Conservation (phyloP, 2,329 filamentous ascomycete genomes). For the Gnomoniopsis smithogilvyi region DNA sequence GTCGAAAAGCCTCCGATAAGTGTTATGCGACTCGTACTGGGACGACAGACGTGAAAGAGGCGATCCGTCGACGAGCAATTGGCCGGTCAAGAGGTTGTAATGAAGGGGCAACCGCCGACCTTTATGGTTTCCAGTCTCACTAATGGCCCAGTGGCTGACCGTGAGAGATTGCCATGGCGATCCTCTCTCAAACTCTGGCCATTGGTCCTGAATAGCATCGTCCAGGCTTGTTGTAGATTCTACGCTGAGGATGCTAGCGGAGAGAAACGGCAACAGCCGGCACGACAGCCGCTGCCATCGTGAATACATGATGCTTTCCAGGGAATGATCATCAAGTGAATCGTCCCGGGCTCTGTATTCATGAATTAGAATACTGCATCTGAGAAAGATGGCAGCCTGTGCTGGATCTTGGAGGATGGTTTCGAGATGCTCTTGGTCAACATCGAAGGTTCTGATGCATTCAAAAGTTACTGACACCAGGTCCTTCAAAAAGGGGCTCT, state of each 20-base stretch:
- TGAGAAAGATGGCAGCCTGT: constrained; percentile 31
- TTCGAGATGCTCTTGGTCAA: constrained; percentile 31
- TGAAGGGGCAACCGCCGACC: constrained; percentile 30
- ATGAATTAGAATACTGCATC: constrained; percentile 5
- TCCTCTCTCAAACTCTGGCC: constrained; percentile 23
- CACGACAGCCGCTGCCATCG: constrained; percentile 27
- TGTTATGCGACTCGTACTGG: constrained; percentile 36
- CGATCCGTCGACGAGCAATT: constrained; percentile 49
- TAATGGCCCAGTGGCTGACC: constrained; percentile 23
- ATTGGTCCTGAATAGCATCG: constrained; percentile 24
- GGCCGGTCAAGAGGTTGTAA: constrained; percentile 48
- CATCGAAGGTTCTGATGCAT: constrained; percentile 42
- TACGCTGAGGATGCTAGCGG: constrained; percentile 6
- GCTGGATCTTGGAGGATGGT: constrained; percentile 23
- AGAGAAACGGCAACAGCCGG: constrained; percentile 19
- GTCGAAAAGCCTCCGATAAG: constrained; percentile 44
- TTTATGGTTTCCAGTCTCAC: neutral
- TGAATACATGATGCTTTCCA: constrained; percentile 20
- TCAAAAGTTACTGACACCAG: constrained; percentile 38
- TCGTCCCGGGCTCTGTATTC: neutral
- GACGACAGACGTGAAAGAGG: constrained; percentile 45
- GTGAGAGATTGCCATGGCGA: constrained; percentile 2
- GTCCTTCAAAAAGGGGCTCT: constrained; percentile 29
- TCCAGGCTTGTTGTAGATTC: constrained; percentile 18
- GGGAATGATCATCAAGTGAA: neutral